Evolutionary conservation across 441 rosid species (phyloP), one percentile per base, ranked within the genome.

Genomic region (Arabidopsis lyrata): DNA sequence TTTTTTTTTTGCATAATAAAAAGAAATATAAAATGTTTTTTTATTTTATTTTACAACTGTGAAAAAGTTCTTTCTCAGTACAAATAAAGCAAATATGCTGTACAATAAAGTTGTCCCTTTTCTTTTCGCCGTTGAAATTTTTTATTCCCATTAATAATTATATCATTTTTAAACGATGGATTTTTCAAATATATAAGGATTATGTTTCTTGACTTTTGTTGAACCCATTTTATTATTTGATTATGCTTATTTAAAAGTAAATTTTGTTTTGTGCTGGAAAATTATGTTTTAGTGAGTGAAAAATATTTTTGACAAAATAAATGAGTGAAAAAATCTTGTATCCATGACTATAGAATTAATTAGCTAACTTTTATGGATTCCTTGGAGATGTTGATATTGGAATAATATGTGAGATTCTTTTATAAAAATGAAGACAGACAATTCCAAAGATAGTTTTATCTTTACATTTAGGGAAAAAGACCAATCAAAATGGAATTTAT

Each of bases 61-160:
- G 31, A 66, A 76, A 70, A 71, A 50, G 41, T 18, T 55, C 22
- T n/a, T 56, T 6, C 35, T 10, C 69, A 52, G 76, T 76, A 73
- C 72, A 78, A 63, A 73, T 4, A 61, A 74, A 63, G 78, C 35
- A 73, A 73, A 73, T 73, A 78, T 73, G 75, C 75, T 73, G 75
- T 58, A 62, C 61, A 53, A 66, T 48, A 69, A 66, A 73, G 80
- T 49, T 76, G 80, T 66, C 73, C 58, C 77, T 58, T 71, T 71
- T 77, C 58, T 66, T 60, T 58, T 58, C 45, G 39, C 44, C 57
- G 59, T 72, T 71, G 31, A 42, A 47, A 52, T 32, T 15, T 7
- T 52, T 35, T 49, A 64, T 44, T 59, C 56, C 42, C 8, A 13
- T 66, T 75, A 22, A 45, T 75, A 24, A 75, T 75, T 41, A 35